phyloP scores from a whole-genome alignment of 2,329 filamentous ascomycete species.

The Fusarium sp. region DNA sequence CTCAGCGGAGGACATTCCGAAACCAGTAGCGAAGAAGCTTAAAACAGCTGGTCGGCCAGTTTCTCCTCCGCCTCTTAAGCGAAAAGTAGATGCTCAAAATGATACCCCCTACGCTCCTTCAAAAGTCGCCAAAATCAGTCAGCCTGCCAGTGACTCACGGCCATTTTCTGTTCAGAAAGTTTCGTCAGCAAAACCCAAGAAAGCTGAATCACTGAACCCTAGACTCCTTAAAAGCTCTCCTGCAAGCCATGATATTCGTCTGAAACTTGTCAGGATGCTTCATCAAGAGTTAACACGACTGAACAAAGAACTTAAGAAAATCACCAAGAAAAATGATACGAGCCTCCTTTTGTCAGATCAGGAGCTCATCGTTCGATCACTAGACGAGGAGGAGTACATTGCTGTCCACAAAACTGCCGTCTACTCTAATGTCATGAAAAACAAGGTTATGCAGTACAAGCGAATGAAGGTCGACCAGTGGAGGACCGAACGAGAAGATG shows the following conservation, averaged over 20 bases:
- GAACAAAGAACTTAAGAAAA: conserved; percentile 72
- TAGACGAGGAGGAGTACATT: conserved; percentile 83
- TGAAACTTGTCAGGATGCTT: conserved; percentile 71
- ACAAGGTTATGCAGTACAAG: conserved; percentile 80
- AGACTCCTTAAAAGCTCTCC: conserved; percentile 71
- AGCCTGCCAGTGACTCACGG: conserved; percentile 35
- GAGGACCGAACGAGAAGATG: conserved; percentile 69
- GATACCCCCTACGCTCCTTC: conserved; percentile 16
- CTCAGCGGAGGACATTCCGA: conserved; percentile 9
- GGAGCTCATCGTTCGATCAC: conserved; percentile 74
- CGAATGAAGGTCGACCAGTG: conserved; percentile 81
- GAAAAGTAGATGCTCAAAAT: conserved; percentile 34
- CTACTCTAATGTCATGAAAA: conserved; percentile 88
- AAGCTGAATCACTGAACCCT: conserved; percentile 73
- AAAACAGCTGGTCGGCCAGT: conserved; percentile 49
- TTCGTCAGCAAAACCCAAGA: conserved; percentile 42
- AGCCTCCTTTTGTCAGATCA: conserved; percentile 71
- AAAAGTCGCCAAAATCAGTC: conserved; percentile 14
- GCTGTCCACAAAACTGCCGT: conserved; percentile 76
- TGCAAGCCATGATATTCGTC: conserved; percentile 67
- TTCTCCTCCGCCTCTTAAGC: conserved; percentile 54
- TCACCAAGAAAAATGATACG: conserved; percentile 62
- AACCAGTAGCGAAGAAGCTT: conserved; percentile 26
- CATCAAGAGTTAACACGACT: conserved; percentile 76
- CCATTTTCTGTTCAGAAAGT: conserved; percentile 34